Base-by-base conservation (phyloP, 768 basidiomycete species). In the Lactifluus rugatus region DNA sequence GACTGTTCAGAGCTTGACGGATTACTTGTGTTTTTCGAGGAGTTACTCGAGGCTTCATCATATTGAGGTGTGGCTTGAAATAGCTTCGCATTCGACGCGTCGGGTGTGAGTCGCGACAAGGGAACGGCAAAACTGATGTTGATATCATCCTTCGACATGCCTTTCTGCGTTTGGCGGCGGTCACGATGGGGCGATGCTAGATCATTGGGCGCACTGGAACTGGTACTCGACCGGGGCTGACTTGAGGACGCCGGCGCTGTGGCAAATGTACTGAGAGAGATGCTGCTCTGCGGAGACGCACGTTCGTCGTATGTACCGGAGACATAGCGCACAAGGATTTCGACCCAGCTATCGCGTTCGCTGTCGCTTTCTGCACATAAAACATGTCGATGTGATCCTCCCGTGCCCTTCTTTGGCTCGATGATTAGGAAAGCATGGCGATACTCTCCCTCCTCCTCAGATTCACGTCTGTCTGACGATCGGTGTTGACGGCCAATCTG, bases 381-480 rank as follows among this genome's bases (percentile, higher is more conserved):
- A 41, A 99, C 94, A 68, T 98, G 95, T 17, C 91, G 82, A 66
- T 81, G 82, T 48, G 81, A 78, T 17, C 83, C 85, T 34, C 80
- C 80, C 2, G 86, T 82, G 2, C 78, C 82, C 62, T 81, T 87
- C 71, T 83, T 89, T 19, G 83, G 83, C 70, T 96, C 94, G 60
- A 98, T 92, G 66, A 99, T 90, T 61, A 99, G 82, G 73, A 99
- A 97, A 1, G 96, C 96, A 68, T 99, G 96, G 23, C 93, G 83
- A 64, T 96, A 96, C 64, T 95, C 89, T 67, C 91, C 90, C 65
- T 96, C 93, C 53, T 93, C 92, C 60, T 88, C 86, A 1, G 78
- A 73, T 44, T 77, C 74, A 8, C 81, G 67, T 60, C 74, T 69
- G 62, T 73, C 78, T 56, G 78, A 70, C 42, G 77, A 78, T 63